Evolutionary conservation across 306 rosid genomes (phyloP), one percentile per base, ranked within the genome.

Genomic region (Vigna reflexopilosa): DNA sequence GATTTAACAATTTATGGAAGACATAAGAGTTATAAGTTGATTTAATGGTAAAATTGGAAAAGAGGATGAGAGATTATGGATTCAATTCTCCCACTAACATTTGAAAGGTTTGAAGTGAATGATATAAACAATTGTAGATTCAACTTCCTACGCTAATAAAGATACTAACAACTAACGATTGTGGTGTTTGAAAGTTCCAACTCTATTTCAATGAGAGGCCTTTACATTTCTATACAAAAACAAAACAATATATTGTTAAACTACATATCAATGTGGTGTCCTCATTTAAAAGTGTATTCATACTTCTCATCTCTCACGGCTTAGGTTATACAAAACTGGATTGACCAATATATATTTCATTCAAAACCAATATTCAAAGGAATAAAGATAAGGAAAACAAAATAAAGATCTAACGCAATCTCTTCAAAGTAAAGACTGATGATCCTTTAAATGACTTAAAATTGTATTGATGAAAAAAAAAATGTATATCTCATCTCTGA

Each of bases 381-480:
- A 73, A 48, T 52, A 78, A 63, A 17, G 68, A 47, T 40, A 50
- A 7, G 55, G 82, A 34, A 68, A 58, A 72, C 20, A 68, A 49
- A 72, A 59, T 14, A 69, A 57, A 57, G 14, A 73, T 80, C 55
- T 28, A 85, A 57, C 19, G 59, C 44, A 58, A 65, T 42, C 68
- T 28, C 74, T 24, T 76, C 24, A 51, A 71, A 67, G 83, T 72
- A 75, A 76, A 72, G 67, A 82, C 63, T 72, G 52, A 22, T 32
- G 82, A 86, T 45, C 67, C 52, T 74, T 61, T 57, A 61, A 57
- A 54, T 78, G 62, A 81, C 74, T 67, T 61, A 70, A 61, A 80
- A 86, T 72, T 80, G 81, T 83, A 61, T 7, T 61, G 54, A 28
- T 80, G 47, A 62, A 67, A 47, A 68, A 44, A 32, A 66, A 64